A percentile compares a stretch with the other conserved stretches of the same genome.
Conservation (phyloP, 768 basidiomycete genomes). For the Kwoniella europaea region DNA sequence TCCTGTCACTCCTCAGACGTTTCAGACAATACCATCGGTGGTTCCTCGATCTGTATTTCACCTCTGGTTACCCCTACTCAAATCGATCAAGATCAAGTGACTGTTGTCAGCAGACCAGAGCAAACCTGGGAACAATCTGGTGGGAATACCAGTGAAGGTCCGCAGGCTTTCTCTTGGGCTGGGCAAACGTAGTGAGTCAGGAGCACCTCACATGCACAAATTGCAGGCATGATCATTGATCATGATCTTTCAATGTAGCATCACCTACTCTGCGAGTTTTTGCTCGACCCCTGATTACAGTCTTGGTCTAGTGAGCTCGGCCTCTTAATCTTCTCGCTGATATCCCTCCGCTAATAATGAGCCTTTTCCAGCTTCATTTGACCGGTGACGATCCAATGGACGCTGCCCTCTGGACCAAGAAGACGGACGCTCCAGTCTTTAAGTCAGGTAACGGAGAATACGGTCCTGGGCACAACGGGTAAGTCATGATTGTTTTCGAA, state of each 20-base stretch:
- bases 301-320: constrained; percentile 18
- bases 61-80: constrained; percentile 17
- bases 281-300: constrained; percentile 26
- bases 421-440: constrained; percentile 32
- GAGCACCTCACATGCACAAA: not conserved
- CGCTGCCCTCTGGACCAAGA: constrained; percentile 25
- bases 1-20: constrained; percentile 23
- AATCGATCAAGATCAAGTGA: constrained; percentile 19
- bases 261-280: constrained; percentile 30
- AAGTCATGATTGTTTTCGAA: not conserved
- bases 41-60: constrained; percentile 29
- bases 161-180: constrained; percentile 27
- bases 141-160: constrained; percentile 20
- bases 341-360: not conserved
- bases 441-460: constrained; percentile 30
- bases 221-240: not conserved
- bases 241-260: constrained; percentile 1
- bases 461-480: constrained; percentile 35
- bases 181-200: constrained; percentile 24
- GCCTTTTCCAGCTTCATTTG: constrained; percentile 14
- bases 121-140: constrained; percentile 23
- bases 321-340: not conserved
- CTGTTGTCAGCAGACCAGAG: constrained; percentile 25
- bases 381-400: constrained; percentile 27
- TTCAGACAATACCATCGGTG: constrained; percentile 6